Percentiles rank a stretch among this genome's conserved stretches.
These are phyloP conservation scores for Pythium oligandrum DNA, from an alignment of 352 stramenopile species.

Conservation along the genomic window DNA sequence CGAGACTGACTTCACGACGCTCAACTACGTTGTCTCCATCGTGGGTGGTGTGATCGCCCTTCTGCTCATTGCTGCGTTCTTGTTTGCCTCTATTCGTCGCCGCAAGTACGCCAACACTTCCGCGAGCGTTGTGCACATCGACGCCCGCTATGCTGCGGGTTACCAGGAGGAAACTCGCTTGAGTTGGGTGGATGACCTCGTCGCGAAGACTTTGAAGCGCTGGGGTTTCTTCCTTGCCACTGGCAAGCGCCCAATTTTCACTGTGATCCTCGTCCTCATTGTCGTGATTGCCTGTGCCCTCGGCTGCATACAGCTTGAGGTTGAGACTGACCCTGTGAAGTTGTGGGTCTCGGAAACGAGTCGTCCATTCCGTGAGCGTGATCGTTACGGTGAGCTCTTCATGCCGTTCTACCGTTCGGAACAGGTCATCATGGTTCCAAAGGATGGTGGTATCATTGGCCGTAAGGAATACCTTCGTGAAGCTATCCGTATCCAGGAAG, in stretches of 20 bases:
- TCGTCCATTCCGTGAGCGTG: slow-evolving; percentile 33
- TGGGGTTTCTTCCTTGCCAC: slow-evolving; percentile 35
- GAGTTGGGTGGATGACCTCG: slow-evolving; percentile 24
- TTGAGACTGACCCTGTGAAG: slow-evolving; percentile 50
- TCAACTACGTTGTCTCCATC: slow-evolving; percentile 56
- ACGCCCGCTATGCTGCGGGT: slow-evolving; percentile 2
- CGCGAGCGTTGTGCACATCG: slow-evolving; percentile 7
- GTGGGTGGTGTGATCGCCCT: slow-evolving; percentile 37
- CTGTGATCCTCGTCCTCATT: slow-evolving; percentile 20
- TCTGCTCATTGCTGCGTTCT: slow-evolving; percentile 35
- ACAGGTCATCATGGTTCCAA: slow-evolving; percentile 49
- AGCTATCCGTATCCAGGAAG: slow-evolving; percentile 39
- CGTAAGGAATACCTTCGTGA: slow-evolving; percentile 38
- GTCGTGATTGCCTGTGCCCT: slow-evolving; percentile 14
- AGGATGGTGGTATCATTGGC: slow-evolving; percentile 37
- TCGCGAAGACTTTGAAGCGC: slow-evolving; percentile 23
- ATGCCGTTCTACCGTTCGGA: slow-evolving; percentile 47
- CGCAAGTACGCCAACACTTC: slow-evolving; percentile 10
- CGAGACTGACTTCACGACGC: slow-evolving; percentile 27
- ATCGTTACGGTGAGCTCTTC: slow-evolving; percentile 46
- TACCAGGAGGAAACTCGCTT: slow-evolving; percentile 15
- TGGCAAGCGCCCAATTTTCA: slow-evolving; percentile 17
- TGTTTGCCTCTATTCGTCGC: slow-evolving; percentile 27
- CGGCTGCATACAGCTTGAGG: slow-evolving; percentile 28
- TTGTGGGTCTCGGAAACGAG: slow-evolving; percentile 46